phyloP scores from a whole-genome alignment of 164 flowering plant species.

The Annona cherimola region DNA sequence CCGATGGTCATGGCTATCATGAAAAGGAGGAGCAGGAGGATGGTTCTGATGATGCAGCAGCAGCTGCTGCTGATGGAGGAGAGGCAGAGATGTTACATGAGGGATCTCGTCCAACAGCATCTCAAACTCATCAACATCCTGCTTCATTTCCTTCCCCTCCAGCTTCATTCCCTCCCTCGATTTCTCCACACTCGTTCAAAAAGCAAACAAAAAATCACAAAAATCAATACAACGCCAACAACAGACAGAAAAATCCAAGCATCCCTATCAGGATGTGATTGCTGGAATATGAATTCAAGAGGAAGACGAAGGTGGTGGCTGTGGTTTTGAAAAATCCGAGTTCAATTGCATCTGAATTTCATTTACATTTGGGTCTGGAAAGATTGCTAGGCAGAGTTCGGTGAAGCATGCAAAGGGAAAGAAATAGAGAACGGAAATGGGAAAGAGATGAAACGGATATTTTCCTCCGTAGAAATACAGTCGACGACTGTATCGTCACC shows the following conservation, averaged over 20 bases:
- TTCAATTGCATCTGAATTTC: constrained; percentile 14
- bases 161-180: constrained; percentile 21
- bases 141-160: constrained; percentile 11
- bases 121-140: constrained; percentile 28
- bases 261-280: constrained; percentile 9
- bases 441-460: background rate
- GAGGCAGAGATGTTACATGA: constrained; percentile 27
- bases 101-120: constrained; percentile 35
- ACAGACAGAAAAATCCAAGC: background rate
- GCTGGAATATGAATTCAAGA: constrained; percentile 9
- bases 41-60: background rate
- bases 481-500: background rate
- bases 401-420: constrained; percentile 33
- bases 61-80: constrained; percentile 1
- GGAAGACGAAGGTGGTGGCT: background rate
- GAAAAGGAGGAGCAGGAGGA: background rate
- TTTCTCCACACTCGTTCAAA: background rate
- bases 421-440: background rate
- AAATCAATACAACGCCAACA: background rate
- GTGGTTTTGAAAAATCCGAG: too few species aligned
- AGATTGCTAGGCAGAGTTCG: constrained; percentile 11
- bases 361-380: constrained; percentile 13
- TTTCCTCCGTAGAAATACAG: background rate
- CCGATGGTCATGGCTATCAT: constrained; percentile 5
- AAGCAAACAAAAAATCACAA: background rate